Percentiles rank a stretch among this genome's conserved stretches.
phyloP scores from a whole-genome alignment of 2,329 filamentous ascomycete genomes.

The Cercospora nicotianae region DNA sequence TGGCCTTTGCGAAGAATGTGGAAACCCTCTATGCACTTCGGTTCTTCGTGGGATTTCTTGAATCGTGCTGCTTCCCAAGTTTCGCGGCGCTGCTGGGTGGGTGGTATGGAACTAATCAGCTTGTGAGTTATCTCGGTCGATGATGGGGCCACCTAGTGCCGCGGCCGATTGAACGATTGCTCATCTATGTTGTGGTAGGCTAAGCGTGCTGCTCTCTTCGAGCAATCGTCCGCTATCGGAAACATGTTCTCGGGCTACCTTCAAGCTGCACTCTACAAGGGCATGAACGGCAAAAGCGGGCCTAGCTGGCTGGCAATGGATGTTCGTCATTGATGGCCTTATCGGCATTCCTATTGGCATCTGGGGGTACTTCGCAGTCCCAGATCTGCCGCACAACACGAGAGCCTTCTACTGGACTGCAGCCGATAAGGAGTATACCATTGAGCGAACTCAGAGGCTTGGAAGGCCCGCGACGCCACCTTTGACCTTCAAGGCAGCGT shows the following conservation, averaged over 20 bases:
- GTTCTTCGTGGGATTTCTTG: constrained; percentile 14
- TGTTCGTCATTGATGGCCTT: constrained; percentile 53
- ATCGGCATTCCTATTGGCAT: constrained; percentile 56
- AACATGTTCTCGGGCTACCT: constrained; percentile 55
- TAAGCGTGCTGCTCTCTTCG: constrained; percentile 55
- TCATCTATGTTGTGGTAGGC: neutral
- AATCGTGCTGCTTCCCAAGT: constrained; percentile 10
- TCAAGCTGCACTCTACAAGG: constrained; percentile 54
- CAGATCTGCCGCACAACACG: constrained; percentile 53
- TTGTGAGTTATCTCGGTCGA: neutral
- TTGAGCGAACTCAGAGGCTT: constrained; percentile 16
- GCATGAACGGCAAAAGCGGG: constrained; percentile 42
- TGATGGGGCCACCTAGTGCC: neutral
- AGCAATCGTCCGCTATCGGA: constrained; percentile 48
- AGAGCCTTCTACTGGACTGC: constrained; percentile 50
- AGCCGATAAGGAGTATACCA: constrained; percentile 16
- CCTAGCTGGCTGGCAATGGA: constrained; percentile 38
- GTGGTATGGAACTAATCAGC: constrained; percentile 12
- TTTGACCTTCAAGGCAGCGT: constrained; percentile 9
- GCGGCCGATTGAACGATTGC: neutral
- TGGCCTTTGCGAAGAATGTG: constrained; percentile 19
- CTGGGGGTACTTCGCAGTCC: constrained; percentile 50
- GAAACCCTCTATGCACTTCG: constrained; percentile 14
- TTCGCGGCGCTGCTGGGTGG: constrained; percentile 17
- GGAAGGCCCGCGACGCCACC: constrained; percentile 13